A percentile compares a stretch with the other conserved stretches of the same genome.
phyloP scores from a whole-genome alignment of 2,329 filamentous ascomycete genomes.

The Exutisphaerella laricina region DNA sequence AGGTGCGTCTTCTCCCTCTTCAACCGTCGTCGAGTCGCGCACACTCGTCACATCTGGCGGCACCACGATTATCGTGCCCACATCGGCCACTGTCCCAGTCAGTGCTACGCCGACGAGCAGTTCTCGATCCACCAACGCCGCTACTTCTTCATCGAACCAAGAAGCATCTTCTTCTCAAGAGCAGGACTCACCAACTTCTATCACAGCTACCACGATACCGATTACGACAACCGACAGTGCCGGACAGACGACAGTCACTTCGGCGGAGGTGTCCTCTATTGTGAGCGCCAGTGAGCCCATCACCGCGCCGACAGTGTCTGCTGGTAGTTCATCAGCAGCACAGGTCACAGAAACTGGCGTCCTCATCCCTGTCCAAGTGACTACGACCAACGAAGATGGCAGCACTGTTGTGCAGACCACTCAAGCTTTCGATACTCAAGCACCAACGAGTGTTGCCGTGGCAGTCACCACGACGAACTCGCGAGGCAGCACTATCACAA shows the following conservation, averaged over 20 bases:
- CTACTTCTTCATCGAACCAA: slow-evolving; percentile 7
- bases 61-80: slow-evolving; percentile 12
- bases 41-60: slow-evolving; percentile 9
- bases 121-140: slow-evolving; percentile 6
- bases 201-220: slow-evolving; percentile 19
- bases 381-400: slow-evolving; percentile 37
- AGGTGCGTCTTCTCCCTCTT: slow-evolving; percentile 18
- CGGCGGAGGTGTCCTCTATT: slow-evolving; percentile 20
- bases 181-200: slow-evolving; percentile 18
- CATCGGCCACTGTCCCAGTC: slow-evolving; percentile 13
- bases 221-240: slow-evolving; percentile 25
- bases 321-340: slow-evolving; percentile 2
- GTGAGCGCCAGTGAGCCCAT: slow-evolving; percentile 18
- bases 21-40: slow-evolving; percentile 13
- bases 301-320: slow-evolving; percentile 17
- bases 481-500: slow-evolving; percentile 27
- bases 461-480: slow-evolving; percentile 30
- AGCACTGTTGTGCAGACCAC: slow-evolving; percentile 35
- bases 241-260: slow-evolving; percentile 20
- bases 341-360: slow-evolving; percentile 30
- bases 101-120: slow-evolving; percentile 12
- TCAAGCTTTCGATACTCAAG: slow-evolving; percentile 34
- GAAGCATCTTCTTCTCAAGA: slow-evolving; percentile 13
- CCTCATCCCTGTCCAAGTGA: slow-evolving; percentile 37
- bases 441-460: slow-evolving; percentile 29